These are phyloP conservation scores for Ascobolus immersus DNA, from an alignment of 495 filamentous ascomycete genomes.

Conservation along the genomic window DNA sequence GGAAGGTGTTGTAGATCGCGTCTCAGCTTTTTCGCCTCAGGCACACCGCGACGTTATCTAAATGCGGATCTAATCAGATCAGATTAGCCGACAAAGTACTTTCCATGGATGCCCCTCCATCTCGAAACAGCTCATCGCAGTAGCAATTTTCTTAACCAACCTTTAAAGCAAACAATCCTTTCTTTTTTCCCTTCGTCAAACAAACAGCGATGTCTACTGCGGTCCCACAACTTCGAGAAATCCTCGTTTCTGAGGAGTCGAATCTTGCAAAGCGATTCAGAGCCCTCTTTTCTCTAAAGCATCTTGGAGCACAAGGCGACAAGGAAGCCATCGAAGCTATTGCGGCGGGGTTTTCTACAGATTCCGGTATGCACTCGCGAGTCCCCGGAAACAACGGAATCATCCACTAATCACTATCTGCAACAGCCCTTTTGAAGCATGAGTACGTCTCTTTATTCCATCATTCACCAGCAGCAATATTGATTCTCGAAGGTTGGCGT, in stretches of 20 bases:
- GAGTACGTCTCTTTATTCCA: not conserved
- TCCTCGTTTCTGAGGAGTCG: constrained; percentile 49
- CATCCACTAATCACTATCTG: not conserved
- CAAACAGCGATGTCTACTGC: too few species aligned
- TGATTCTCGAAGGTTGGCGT: constrained; percentile 75
- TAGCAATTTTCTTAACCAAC: too few species aligned
- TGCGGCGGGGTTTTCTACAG: constrained; percentile 60
- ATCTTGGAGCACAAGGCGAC: constrained; percentile 49
- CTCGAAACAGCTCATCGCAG: too few species aligned
- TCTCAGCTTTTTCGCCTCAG: too few species aligned
- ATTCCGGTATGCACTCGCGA: constrained; percentile 27
- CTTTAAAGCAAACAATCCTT: too few species aligned
- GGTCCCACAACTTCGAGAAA: constrained; percentile 34
- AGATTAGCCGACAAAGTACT: too few species aligned
- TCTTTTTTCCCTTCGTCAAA: too few species aligned
- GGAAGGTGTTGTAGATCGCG: too few species aligned
- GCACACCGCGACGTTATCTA: too few species aligned
- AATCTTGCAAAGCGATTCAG: constrained; percentile 80
- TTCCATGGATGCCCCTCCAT: too few species aligned
- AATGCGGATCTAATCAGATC: too few species aligned
- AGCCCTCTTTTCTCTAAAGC: constrained; percentile 91
- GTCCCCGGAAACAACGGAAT: not conserved
- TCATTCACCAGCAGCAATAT: not conserved
- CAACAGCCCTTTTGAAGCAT: constrained; percentile 10
- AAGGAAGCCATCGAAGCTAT: constrained; percentile 71